A percentile compares a stretch with the other conserved stretches of the same genome.
These are phyloP conservation scores for Aegilops speltoides DNA, from an alignment of 176 grass and related monocot genomes.

Conservation along the genomic window DNA sequence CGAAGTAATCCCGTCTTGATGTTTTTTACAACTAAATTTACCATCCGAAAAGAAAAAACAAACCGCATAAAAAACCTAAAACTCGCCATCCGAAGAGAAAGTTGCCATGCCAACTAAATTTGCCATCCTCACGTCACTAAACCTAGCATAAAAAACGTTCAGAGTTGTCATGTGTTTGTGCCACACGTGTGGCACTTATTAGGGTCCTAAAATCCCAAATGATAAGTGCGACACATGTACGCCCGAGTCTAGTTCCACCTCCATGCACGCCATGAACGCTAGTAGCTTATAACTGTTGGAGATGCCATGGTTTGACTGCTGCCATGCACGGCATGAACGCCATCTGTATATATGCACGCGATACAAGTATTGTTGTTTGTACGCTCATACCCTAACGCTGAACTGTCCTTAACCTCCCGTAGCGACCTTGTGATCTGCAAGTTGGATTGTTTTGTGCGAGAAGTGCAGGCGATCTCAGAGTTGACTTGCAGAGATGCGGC, in stretches of 20 bases:
- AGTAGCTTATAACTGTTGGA: not conserved
- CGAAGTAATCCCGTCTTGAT: not conserved
- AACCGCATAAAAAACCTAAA: too few relatives aligned
- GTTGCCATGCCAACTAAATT: too few relatives aligned
- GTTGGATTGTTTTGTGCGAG: not conserved
- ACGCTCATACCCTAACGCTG: not conserved
- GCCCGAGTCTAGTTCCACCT: not conserved
- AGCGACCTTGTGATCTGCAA: not conserved
- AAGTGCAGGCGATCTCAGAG: not conserved
- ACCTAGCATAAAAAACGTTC: too few relatives aligned
- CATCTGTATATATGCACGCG: too few relatives aligned
- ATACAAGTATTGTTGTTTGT: not conserved
- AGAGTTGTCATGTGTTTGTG: too few relatives aligned
- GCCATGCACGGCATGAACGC: not conserved
- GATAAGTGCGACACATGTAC: too few relatives aligned
- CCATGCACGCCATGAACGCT: not conserved
- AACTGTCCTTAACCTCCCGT: not conserved
- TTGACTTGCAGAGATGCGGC: not conserved
- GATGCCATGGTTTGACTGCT: not conserved
- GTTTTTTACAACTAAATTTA: too few relatives aligned
- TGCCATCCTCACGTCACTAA: too few relatives aligned
- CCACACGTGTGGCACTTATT: too few relatives aligned
- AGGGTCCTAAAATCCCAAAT: too few relatives aligned
- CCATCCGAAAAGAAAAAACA: too few relatives aligned
- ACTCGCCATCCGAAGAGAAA: too few relatives aligned